Base-by-base conservation (phyloP, 805 yeast species). In the Ogataea minuta region DNA sequence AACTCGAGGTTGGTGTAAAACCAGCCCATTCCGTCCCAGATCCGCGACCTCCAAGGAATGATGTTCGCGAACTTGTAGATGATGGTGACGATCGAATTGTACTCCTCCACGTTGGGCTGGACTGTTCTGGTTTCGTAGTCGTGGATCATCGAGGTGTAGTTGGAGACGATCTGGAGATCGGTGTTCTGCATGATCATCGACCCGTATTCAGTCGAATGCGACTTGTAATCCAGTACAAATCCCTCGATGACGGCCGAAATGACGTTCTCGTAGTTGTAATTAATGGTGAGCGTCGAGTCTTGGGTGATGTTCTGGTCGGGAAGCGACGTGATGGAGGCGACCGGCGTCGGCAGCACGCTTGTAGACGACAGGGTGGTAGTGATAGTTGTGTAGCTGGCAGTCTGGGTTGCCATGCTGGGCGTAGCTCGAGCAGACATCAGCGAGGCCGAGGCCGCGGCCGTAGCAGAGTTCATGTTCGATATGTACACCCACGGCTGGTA, bases 1-100 rank as follows among this genome's bases (percentile, higher is more conserved):
- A 39, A 17, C 31, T 38, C 23, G 30, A 32, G 35, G 30, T 44
- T 34, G 28, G 48, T 44, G 26, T 44, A 44, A 34, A 39, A 44
- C 44, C 48, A 44, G 9, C 48, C 48, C 48, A 44, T 44, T 3
- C 44, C 48, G 27, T 44, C 48, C 44, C 44, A 44, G 4, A 44
- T 44, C 13, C 43, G 29, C 13, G 37, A 29, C 23, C 48, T 19
- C 48, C 44, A 44, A 9, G 48, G 48, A 13, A 44, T 34, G 12
- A 44, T 38, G 27, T 44, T 37, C 4, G 48, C 44, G 36, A 44
- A 44, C 15, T 24, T 28, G 31, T 36, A 39, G 27, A 44, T 44
- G 19, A 24, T 32, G 10, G 24, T 16, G 17, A 44, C 41, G 14
- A 39, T 38, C 14, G 28, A 19, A 6, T 36, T 26, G 38, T 44